Evolutionary conservation across 257 asterid genomes (phyloP).

Genomic region (Cinchona pubescens): DNA sequence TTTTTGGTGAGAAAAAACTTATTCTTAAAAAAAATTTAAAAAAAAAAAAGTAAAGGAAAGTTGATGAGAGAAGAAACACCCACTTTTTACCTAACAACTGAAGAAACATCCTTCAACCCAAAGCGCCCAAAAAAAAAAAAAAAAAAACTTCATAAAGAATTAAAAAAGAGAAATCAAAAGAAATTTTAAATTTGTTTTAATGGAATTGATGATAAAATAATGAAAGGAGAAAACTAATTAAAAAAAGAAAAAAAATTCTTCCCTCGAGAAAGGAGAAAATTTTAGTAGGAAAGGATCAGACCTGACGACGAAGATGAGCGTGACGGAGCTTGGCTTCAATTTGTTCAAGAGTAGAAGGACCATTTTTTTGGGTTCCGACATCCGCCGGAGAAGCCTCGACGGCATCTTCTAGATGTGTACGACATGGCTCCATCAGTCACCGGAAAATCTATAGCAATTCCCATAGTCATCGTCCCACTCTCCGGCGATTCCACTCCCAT

Average conservation of each 20-base stretch:
- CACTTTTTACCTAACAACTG: constrained; percentile 25
- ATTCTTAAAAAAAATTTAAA: not conserved
- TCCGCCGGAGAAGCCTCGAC: constrained; percentile 66
- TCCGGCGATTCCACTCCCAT: constrained; percentile 68
- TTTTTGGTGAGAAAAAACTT: not conserved
- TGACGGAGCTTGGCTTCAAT: constrained; percentile 82
- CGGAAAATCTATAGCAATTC: constrained; percentile 79
- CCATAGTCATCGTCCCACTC: constrained; percentile 41
- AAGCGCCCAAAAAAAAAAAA: constrained; percentile 14
- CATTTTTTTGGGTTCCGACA: constrained; percentile 71
- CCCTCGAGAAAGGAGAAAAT: not conserved
- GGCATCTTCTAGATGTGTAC: constrained; percentile 84
- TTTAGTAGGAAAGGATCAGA: constrained; percentile 11
- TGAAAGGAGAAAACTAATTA: not conserved
- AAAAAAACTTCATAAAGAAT: not conserved
- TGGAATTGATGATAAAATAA: no score
- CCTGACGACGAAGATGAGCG: constrained; percentile 95
- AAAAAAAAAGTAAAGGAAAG: not conserved
- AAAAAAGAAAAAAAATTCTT: not conserved
- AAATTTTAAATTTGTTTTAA: not conserved
- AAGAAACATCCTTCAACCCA: constrained; percentile 19
- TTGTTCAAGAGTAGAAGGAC: constrained; percentile 67
- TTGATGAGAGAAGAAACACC: constrained; percentile 9
- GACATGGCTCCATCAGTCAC: constrained; percentile 57
- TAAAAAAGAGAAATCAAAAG: not conserved